Base-by-base conservation (phyloP, 2,329 filamentous ascomycete species). In the Phaeosphaeriaceae sp. region DNA sequence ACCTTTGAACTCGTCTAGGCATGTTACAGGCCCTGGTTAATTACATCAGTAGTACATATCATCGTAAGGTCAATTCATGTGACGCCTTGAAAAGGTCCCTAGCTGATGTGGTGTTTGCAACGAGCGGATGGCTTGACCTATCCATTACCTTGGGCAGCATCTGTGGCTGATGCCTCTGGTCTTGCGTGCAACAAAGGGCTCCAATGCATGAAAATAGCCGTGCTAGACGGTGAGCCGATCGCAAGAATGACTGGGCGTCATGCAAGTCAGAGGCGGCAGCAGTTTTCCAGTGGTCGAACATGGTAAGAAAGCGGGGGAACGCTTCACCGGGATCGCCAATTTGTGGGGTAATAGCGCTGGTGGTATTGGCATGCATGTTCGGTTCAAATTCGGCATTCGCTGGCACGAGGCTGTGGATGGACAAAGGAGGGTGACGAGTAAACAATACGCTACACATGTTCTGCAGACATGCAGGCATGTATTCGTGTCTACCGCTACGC, bases 341-440 rank as follows among this genome's bases (percentile, higher is more conserved):
- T 63, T 73, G 70, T 72, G 69, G 70, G 69, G 69, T 72, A 73
- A 71, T 67, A 63, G 58, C 56, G 51, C 56, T n/a, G 58, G 43
- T 50, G 32, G 49, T 56, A 52, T 40, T 58, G 57, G 48, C 56
- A 52, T 61, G 54, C 63, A 56, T 56, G 42, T 40, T 59, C 60
- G 56, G 56, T 46, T 50, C 52, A 56, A 48, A 47, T 50, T 66
- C 57, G 61, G 63, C n/a, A 45, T 44, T 61, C 42, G 47, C 46
- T 56, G 64, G 53, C 41, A 48, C 58, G 64, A 68, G 63, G 61
- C 60, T 67, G 58, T 60, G 61, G 53, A 52, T 46, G 42, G 52
- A 23, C n/a, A n/a, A n/a, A n/a, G 30, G 23, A 18, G 20, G 30
- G 30, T 42, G 45, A 37, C 46, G 47, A 56, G 50, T 45, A 58